Conservation (phyloP, 2,329 filamentous ascomycete genomes). For the Botrytis hyacinthi region DNA sequence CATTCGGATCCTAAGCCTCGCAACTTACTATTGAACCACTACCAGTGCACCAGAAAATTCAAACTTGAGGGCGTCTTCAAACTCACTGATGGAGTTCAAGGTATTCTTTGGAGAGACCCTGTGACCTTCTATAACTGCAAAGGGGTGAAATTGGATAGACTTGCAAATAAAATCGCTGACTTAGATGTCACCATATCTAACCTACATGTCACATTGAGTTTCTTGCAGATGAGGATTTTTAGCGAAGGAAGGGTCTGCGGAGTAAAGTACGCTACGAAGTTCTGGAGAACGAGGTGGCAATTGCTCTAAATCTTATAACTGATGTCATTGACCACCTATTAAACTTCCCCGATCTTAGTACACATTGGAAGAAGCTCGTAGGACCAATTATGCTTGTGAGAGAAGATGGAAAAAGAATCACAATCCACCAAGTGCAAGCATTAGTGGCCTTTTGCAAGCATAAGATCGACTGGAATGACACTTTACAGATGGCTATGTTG, state of each 20-base stretch:
- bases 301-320: neutral
- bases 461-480: neutral
- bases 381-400: neutral
- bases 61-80: neutral
- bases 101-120: neutral
- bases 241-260: no score
- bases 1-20: neutral
- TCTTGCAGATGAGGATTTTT: neutral
- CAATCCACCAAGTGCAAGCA: neutral
- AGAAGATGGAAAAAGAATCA: neutral
- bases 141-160: neutral
- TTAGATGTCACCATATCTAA: neutral
- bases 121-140: neutral
- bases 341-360: neutral
- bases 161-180: neutral
- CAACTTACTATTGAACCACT: neutral
- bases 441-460: neutral
- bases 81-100: neutral
- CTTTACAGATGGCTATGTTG: neutral
- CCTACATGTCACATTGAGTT: neutral
- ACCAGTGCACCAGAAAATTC: neutral
- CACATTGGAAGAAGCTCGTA: neutral
- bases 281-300: neutral
- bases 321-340: neutral
- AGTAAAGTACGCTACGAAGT: neutral